These are phyloP conservation scores for Aspergillus sp. DNA, from an alignment of 2,329 filamentous ascomycete species.

Conservation along the genomic window DNA sequence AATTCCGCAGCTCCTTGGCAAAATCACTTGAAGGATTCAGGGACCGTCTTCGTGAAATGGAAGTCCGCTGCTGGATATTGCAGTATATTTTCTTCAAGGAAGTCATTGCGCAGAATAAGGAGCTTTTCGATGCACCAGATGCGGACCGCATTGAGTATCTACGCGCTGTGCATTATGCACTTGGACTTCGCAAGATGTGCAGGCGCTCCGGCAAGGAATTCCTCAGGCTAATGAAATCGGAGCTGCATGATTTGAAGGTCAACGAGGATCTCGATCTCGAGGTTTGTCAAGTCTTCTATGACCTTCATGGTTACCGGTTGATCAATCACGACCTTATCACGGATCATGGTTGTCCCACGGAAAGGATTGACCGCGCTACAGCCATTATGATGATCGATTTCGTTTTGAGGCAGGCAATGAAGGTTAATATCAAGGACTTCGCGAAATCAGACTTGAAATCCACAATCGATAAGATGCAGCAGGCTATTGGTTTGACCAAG, in stretches of 20 bases:
- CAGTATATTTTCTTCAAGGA: constrained; percentile 76
- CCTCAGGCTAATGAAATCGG: constrained; percentile 78
- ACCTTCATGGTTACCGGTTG: constrained; percentile 74
- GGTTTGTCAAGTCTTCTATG: constrained; percentile 75
- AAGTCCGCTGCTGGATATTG: constrained; percentile 80
- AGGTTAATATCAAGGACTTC: constrained; percentile 83
- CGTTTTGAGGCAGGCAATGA: constrained; percentile 70
- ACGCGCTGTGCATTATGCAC: constrained; percentile 71
- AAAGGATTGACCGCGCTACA: constrained; percentile 71
- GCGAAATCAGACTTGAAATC: constrained; percentile 84
- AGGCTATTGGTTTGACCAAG: constrained; percentile 70
- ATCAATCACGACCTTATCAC: constrained; percentile 61
- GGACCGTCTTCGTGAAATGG: constrained; percentile 74
- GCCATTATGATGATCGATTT: constrained; percentile 78
- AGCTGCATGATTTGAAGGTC: constrained; percentile 68
- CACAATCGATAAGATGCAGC: constrained; percentile 89
- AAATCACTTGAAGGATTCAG: constrained; percentile 46
- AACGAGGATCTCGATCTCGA: constrained; percentile 81
- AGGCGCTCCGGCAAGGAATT: constrained; percentile 80
- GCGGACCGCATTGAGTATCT: constrained; percentile 74
- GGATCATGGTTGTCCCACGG: constrained; percentile 72
- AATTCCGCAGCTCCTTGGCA: constrained; percentile 42
- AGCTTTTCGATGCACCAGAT: constrained; percentile 58
- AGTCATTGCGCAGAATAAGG: constrained; percentile 60
- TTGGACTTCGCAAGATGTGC: constrained; percentile 80